Percentiles rank a stretch among this genome's conserved stretches.
Evolutionary conservation across 2,329 filamentous ascomycete species (phyloP).

Genomic region (Lithohypha guttulata): DNA sequence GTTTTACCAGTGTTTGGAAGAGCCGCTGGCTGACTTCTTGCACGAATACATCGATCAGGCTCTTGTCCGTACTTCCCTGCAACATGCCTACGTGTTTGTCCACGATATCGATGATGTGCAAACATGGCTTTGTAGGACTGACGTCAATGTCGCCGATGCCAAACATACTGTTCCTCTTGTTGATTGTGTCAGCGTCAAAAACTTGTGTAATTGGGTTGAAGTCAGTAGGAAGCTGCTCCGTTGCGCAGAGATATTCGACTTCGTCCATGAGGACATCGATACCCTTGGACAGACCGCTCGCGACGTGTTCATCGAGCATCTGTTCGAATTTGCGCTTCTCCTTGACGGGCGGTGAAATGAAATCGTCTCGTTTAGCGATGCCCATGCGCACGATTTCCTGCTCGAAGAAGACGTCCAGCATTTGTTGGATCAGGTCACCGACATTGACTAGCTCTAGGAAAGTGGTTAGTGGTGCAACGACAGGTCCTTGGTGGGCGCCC

Average conservation of each 20-base stretch:
- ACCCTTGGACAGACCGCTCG: slow-evolving; percentile 89
- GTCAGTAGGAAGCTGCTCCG: slow-evolving; percentile 73
- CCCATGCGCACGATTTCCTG: slow-evolving; percentile 78
- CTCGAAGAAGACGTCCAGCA: slow-evolving; percentile 97
- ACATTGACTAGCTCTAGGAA: slow-evolving; percentile 98
- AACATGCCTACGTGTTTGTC: slow-evolving; percentile 86
- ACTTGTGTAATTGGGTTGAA: slow-evolving; percentile 60
- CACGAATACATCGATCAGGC: slow-evolving; percentile 96
- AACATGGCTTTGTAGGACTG: slow-evolving; percentile 4
- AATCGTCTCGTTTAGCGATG: slow-evolving; percentile 86
- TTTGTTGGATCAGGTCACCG: slow-evolving; percentile 93
- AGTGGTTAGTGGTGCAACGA: slow-evolving; percentile 66
- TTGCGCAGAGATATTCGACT: slow-evolving; percentile 88
- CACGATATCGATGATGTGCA: slow-evolving; percentile 65
- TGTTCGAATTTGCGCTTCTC: slow-evolving; percentile 99
- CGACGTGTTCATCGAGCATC: slow-evolving; percentile 94
- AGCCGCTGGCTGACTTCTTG: slow-evolving; percentile 90
- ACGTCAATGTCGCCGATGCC: slow-evolving; percentile 27
- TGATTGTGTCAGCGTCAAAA: slow-evolving; percentile 18
- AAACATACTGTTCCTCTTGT: slow-evolving; percentile 35
- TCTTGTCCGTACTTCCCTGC: slow-evolving; percentile 90
- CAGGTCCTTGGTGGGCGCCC: slow-evolving; percentile 49
- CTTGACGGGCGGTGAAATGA: slow-evolving; percentile 78
- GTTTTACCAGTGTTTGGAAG: slow-evolving; percentile 88
- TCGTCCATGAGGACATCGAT: slow-evolving; percentile 98